Percentiles rank a stretch among this genome's conserved stretches.
phyloP scores from a whole-genome alignment of 2,329 filamentous ascomycete species.

The Penicillium sp. region DNA sequence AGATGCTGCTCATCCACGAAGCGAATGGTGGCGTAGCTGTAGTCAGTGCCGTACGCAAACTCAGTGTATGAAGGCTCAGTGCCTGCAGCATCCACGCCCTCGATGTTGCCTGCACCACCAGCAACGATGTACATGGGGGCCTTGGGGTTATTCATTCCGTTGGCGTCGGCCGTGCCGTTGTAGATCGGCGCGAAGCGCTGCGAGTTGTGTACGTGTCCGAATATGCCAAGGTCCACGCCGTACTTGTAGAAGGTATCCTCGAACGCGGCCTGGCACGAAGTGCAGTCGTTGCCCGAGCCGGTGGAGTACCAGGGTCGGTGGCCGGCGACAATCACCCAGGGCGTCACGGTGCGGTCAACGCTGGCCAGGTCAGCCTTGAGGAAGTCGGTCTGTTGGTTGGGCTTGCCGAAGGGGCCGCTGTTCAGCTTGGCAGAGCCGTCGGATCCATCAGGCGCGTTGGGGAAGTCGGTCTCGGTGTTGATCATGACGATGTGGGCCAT shows the following conservation, averaged over 20 bases:
- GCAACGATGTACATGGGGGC: conserved; percentile 59
- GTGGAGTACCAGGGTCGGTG: conserved; percentile 53
- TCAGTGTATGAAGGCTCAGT: conserved; percentile 46
- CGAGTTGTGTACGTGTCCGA: conserved; percentile 61
- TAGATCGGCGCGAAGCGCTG: conserved; percentile 51
- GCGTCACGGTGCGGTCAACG: conserved; percentile 58
- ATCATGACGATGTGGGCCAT: conserved; percentile 59
- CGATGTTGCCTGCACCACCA: conserved; percentile 59
- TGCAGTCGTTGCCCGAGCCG: conserved; percentile 40
- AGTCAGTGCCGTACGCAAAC: conserved; percentile 44
- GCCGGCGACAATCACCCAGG: conserved; percentile 53
- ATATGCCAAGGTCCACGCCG: conserved; percentile 59
- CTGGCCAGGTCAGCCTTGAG: conserved; percentile 58
- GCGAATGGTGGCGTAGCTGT: conserved; percentile 53
- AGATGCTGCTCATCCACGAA: conserved; percentile 51
- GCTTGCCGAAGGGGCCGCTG: conserved; percentile 53
- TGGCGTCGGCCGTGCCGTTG: conserved; percentile 43
- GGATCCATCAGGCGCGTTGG: conserved; percentile 49
- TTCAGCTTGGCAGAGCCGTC: conserved; percentile 47
- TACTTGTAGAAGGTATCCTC: conserved; percentile 58
- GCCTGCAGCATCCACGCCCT: conserved; percentile 51
- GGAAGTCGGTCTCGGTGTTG: conserved; percentile 60
- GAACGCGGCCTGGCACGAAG: conserved; percentile 54
- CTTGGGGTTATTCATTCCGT: conserved; percentile 53
- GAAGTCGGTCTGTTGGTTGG: conserved; percentile 56